Evolutionary conservation across 1,284 basidiomycete species (phyloP).

Genomic region (Malassezia vespertilionis): DNA sequence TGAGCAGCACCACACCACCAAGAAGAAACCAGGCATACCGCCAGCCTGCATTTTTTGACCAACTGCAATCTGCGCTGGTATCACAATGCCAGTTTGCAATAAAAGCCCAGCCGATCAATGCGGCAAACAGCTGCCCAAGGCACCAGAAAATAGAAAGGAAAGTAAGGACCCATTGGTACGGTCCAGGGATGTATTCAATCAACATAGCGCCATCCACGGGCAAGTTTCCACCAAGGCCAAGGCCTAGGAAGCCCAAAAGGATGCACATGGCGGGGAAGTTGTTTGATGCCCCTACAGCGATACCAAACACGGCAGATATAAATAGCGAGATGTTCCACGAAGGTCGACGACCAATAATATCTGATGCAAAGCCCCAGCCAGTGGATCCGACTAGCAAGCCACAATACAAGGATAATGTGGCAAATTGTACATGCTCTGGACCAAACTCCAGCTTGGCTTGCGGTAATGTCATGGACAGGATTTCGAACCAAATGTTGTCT

Average conservation of each 20-base stretch:
- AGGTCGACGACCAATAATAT: conserved; percentile 51
- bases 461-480: conserved; percentile 33
- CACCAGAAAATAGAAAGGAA: conserved; percentile 61
- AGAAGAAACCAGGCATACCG: conserved; percentile 55
- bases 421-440: conserved; percentile 28
- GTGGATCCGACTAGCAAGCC: conserved; percentile 57
- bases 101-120: conserved; percentile 47
- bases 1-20: conserved; percentile 29
- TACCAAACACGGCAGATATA: conserved; percentile 55
- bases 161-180: conserved; percentile 55
- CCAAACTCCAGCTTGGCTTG: conserved; percentile 34
- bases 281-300: conserved; percentile 54
- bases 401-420: conserved; percentile 53
- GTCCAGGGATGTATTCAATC: conserved; percentile 35
- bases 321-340: conserved; percentile 58
- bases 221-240: conserved; percentile 55
- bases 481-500: conserved; percentile 43
- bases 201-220: conserved; percentile 41
- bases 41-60: conserved; percentile 56
- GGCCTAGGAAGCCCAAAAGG: conserved; percentile 54
- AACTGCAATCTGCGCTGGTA: conserved; percentile 48
- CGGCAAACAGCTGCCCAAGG: conserved; percentile 53
- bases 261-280: conserved; percentile 54
- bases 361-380: conserved; percentile 51
- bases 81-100: conserved; percentile 51